Evolutionary conservation across 1,284 basidiomycete genomes (phyloP).

Genomic region (Tausonia pullulans): DNA sequence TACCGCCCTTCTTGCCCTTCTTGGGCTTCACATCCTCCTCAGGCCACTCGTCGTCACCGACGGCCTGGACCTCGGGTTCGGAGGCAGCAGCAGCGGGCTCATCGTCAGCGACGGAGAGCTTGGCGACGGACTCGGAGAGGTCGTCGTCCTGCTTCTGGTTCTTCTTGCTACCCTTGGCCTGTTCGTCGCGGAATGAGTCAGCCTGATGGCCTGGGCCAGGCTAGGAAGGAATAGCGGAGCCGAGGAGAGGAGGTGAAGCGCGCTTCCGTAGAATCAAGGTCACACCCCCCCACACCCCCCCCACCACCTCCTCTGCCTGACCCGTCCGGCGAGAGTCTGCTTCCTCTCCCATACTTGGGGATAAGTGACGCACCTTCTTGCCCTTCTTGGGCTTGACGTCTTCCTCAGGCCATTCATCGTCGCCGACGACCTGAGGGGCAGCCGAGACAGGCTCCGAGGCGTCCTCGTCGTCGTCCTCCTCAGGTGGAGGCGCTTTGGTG

Average conservation of each 20-base stretch:
- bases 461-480: slow-evolving; percentile 5
- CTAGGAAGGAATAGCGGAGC: no score
- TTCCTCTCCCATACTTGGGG: no score
- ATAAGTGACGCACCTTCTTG: slow-evolving; percentile 23
- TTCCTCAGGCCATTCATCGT: slow-evolving; percentile 36
- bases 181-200: slow-evolving; percentile 20
- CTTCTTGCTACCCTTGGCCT: slow-evolving; percentile 22
- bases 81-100: neutral
- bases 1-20: slow-evolving; percentile 39
- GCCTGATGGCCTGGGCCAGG: neutral
- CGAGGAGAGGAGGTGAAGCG: no score
- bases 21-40: slow-evolving; percentile 36
- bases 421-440: slow-evolving; percentile 13
- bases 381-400: slow-evolving; percentile 39
- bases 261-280: neutral
- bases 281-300: no score
- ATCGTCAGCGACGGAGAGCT: slow-evolving; percentile 40
- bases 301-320: no score
- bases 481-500: neutral
- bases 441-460: neutral
- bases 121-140: slow-evolving; percentile 60
- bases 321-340: no score
- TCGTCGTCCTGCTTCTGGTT: slow-evolving; percentile 24
- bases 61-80: slow-evolving; percentile 17
- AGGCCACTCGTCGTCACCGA: slow-evolving; percentile 34